phyloP scores from a whole-genome alignment of 805 yeast species.

The Clavispora phyllophila region DNA sequence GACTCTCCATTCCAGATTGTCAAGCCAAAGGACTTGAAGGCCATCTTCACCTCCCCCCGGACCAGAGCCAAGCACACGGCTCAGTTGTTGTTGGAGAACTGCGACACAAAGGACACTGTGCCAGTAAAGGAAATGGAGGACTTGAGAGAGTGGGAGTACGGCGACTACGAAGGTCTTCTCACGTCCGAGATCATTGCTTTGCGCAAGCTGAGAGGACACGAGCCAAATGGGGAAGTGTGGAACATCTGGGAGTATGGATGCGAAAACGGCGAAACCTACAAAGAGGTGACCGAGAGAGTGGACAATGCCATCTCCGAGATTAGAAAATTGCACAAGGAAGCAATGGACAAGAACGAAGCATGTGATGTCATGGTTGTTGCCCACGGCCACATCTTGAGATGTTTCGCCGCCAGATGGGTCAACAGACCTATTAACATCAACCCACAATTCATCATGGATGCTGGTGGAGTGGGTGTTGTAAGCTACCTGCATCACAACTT shows the following conservation, averaged over 20 bases:
- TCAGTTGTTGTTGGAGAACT: slow-evolving; percentile 50
- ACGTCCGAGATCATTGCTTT: slow-evolving; percentile 62
- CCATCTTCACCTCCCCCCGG: slow-evolving; percentile 78
- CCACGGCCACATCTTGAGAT: slow-evolving; percentile 90
- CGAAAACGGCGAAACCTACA: slow-evolving; percentile 76
- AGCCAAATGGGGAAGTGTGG: slow-evolving; percentile 48
- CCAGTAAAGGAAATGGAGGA: slow-evolving; percentile 53
- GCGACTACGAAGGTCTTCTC: slow-evolving; percentile 84
- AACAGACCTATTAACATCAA: slow-evolving; percentile 51
- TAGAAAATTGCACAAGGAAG: slow-evolving; percentile 51
- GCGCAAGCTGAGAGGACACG: slow-evolving; percentile 56
- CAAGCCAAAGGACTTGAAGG: slow-evolving; percentile 56
- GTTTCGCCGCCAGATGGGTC: slow-evolving; percentile 88
- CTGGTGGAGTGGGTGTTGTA: slow-evolving; percentile 92
- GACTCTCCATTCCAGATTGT: slow-evolving; percentile 47
- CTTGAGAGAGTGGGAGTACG: slow-evolving; percentile 93
- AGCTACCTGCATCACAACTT: slow-evolving; percentile 82
- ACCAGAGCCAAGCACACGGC: slow-evolving; percentile 72
- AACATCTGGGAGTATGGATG: slow-evolving; percentile 90
- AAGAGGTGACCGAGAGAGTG: slow-evolving; percentile 63
- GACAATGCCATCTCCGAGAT: slow-evolving; percentile 67
- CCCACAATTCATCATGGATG: slow-evolving; percentile 83
- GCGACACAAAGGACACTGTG: slow-evolving; percentile 40
- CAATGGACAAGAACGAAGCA: slow-evolving; percentile 44
- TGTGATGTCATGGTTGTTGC: slow-evolving; percentile 82